These are phyloP conservation scores for Penicillium psychrofluorescens DNA, from an alignment of 495 filamentous ascomycete genomes.

Conservation along the genomic window DNA sequence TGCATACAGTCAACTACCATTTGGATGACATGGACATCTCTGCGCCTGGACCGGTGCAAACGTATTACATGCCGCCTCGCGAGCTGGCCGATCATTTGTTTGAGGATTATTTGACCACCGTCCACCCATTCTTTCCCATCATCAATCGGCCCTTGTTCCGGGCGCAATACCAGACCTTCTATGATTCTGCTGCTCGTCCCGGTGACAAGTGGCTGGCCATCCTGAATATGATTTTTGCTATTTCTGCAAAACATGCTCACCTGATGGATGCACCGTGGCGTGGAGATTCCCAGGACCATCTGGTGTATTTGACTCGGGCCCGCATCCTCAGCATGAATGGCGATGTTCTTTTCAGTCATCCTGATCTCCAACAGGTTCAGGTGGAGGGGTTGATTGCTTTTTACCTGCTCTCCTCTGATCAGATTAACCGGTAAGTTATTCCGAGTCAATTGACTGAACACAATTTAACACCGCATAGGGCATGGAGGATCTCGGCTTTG, in stretches of 20 bases:
- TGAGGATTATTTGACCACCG: conserved; percentile 41
- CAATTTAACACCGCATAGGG: conserved; percentile 24
- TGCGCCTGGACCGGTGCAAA: conserved; percentile 34
- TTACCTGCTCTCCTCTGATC: conserved; percentile 49
- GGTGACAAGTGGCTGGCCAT: conserved; percentile 47
- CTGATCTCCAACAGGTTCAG: conserved; percentile 49
- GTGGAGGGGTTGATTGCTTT: conserved; percentile 47
- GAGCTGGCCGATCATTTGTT: conserved; percentile 43
- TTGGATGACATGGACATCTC: conserved; percentile 46
- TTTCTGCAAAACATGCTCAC: conserved; percentile 46
- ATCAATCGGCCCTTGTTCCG: conserved; percentile 34
- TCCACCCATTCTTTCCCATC: conserved; percentile 54
- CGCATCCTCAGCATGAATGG: conserved; percentile 42
- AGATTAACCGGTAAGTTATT: conserved; percentile 47
- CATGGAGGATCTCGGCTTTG: conserved; percentile 57
- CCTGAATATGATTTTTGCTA: conserved; percentile 56
- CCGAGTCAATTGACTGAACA: too few species aligned
- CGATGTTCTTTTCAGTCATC: conserved; percentile 39
- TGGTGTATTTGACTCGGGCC: conserved; percentile 49
- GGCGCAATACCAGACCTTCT: conserved; percentile 27
- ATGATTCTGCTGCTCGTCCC: conserved; percentile 14
- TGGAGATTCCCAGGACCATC: conserved; percentile 39
- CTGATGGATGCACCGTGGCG: conserved; percentile 35
- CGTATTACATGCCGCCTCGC: conserved; percentile 42
- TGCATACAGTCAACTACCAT: conserved; percentile 41